Evolutionary conservation across 2,329 filamentous ascomycete species (phyloP).

Genomic region (Pseudogymnoascus sp.): DNA sequence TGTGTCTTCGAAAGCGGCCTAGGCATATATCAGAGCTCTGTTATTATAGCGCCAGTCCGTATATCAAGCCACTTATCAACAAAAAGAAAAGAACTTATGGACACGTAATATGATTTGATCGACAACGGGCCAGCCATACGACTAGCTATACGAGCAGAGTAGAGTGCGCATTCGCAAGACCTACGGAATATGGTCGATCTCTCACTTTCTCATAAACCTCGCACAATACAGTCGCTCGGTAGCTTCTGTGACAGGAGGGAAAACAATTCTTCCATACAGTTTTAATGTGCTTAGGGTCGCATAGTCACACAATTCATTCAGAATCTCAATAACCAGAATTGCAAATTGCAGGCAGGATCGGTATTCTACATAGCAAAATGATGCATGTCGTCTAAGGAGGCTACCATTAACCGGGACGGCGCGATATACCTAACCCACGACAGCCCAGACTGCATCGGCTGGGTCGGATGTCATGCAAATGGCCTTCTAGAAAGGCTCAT

Average conservation of each 20-base stretch:
- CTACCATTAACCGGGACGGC: slow-evolving; percentile 4
- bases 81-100: background rate
- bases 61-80: background rate
- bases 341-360: background rate
- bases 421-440: slow-evolving; percentile 3
- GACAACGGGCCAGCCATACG: background rate
- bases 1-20: background rate
- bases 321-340: background rate
- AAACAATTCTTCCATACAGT: background rate
- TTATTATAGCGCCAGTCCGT: background rate
- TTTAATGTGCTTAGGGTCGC: background rate
- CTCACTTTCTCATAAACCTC: background rate
- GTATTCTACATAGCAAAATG: background rate
- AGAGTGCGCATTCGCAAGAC: background rate
- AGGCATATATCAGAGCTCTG: background rate
- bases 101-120: background rate
- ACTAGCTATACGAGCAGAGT: background rate
- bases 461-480: slow-evolving; percentile 6
- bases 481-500: slow-evolving; percentile 3
- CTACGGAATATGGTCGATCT: background rate
- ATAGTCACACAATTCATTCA: background rate
- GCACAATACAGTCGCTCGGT: background rate
- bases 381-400: slow-evolving; percentile 1
- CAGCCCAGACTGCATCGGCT: slow-evolving; percentile 5
- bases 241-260: background rate